Evolutionary conservation across 2,329 filamentous ascomycete species (phyloP), one percentile per base, ranked within the genome.

Genomic region (Calonectria hongkongensis): DNA sequence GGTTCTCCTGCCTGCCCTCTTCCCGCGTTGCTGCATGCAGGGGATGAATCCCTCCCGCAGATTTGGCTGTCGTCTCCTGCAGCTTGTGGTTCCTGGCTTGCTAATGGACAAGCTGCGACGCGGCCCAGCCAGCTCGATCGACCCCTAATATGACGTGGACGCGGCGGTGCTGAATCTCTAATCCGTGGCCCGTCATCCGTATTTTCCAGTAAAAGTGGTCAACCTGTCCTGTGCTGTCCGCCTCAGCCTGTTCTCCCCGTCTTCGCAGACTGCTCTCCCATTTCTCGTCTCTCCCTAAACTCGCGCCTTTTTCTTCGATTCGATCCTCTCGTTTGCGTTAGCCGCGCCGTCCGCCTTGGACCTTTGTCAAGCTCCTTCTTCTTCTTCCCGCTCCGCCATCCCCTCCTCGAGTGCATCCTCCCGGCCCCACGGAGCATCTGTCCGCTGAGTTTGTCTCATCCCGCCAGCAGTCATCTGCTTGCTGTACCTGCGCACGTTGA

Each of bases 271-370:
- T 27, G 18, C 45, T 25, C 21, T 36, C 28, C 47, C 25, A 25
- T 64, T 56, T 47, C 56, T 36, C 66, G 30, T 41, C 66, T 69
- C 66, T 65, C 62, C 50, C 65, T 58, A 45, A 30, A 56, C 63
- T 72, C 10, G 16, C 77, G 66, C 78, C 71, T 72, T 70, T 66
- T 66, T 56, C 56, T 60, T 54, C 54, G 54, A 79, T 77, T 80
- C 78, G 72, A 74, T 79, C 78, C 51, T 75, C 73, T 60, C 54
- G 13, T 60, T 60, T 41, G 21, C 56, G n/a, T 63, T 54, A 73
- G 60, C 62, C 73, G 64, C 68, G 68, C 66, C 71, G 56, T 71
- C 68, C 62, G 58, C 68, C 51, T 39, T 72, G 66, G 68, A 63
- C 60, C 21, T 72, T 67, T 58, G 60, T 39, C 64, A 63, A 66